Evolutionary conservation across 139 green algal genomes (phyloP).

Genomic region (Micromonas commoda): DNA sequence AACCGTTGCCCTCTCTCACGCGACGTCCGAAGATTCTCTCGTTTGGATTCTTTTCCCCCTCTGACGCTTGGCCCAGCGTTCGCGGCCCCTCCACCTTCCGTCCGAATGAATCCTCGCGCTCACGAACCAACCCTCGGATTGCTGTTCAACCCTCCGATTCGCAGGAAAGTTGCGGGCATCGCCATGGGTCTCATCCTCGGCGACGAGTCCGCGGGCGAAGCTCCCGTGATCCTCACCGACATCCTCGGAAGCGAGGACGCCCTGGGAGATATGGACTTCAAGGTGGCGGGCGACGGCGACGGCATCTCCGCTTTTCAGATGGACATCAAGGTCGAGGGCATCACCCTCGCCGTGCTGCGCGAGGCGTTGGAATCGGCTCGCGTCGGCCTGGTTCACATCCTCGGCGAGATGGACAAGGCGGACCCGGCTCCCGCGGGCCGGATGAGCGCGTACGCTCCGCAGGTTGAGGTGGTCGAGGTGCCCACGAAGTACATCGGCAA

Average conservation of each 20-base stretch:
- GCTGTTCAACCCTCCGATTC: neutral
- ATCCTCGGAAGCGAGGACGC: slow-evolving; percentile 92
- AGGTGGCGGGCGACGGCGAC: slow-evolving; percentile 62
- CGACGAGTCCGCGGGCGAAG: slow-evolving; percentile 44
- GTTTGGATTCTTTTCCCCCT: too few relatives aligned
- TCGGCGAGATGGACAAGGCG: slow-evolving; percentile 69
- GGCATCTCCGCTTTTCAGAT: slow-evolving; percentile 93
- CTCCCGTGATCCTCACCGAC: slow-evolving; percentile 68
- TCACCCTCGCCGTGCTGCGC: slow-evolving; percentile 80
- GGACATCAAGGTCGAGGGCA: slow-evolving; percentile 82
- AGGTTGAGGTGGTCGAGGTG: slow-evolving; percentile 48
- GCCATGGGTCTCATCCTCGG: slow-evolving; percentile 95
- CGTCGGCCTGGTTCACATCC: slow-evolving; percentile 61
- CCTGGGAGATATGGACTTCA: slow-evolving; percentile 99
- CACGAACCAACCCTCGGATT: neutral
- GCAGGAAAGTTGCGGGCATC: slow-evolving; percentile 75
- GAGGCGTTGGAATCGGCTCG: slow-evolving; percentile 61
- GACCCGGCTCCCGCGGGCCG: slow-evolving; percentile 46
- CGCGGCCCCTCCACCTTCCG: too few relatives aligned
- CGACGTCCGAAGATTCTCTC: too few relatives aligned
- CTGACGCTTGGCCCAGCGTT: too few relatives aligned
- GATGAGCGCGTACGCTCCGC: slow-evolving; percentile 57
- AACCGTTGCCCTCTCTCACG: too few relatives aligned
- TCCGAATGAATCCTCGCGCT: neutral
- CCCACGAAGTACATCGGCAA: slow-evolving; percentile 48